Evolutionary conservation across 495 filamentous ascomycete species (phyloP), one percentile per base, ranked within the genome.

Genomic region (Tetracladium setigerum): DNA sequence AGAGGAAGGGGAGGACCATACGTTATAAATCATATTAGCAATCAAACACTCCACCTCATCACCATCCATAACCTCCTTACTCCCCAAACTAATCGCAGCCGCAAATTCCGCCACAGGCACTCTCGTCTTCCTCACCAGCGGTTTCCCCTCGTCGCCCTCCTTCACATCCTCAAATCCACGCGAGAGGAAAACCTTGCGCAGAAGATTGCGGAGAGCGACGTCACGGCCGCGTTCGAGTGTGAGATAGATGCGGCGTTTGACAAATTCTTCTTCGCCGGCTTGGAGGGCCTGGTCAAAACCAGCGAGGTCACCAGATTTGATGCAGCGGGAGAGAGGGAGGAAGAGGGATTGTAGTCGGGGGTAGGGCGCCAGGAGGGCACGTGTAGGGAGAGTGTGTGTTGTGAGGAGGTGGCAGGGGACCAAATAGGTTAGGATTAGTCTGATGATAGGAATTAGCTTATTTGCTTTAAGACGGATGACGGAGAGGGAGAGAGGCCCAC

Each of bases 1-100:
- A 58, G 33, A 14, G 14, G 12, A 39, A 7, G 44, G 31, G 19
- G 27, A 13, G 22, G 34, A 40, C 62, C 80, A 56, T 61, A 92
- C 89, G 78, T 95, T 98, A 69, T 97, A 97, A 32, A 97, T 95
- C 71, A 94, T 81, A 57, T 95, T 95, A 5, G 94, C 86, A 53
- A 98, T 54, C 50, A 96, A 60, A 65, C 94, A 97, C 67, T 98
- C 92, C 16, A 98, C 90, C 66, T 97, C 92, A 63, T 98, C 92
- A 16, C 72, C 75, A 53, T 96, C 90, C 32, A 92, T 70, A 10
- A 72, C 73, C 54, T 82, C 76, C 41, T 78, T 72, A 33, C 72
- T 70, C 44, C 73, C 76, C 22, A 78, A 62, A 43, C 73, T 73
- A 22, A 79, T 72, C 11, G 77, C 81, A 8, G 75, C 75, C 1